Percentiles rank a stretch among this genome's conserved stretches.
phyloP scores from a whole-genome alignment of 73 alveolate genomes.

The Blepharisma stoltei region DNA sequence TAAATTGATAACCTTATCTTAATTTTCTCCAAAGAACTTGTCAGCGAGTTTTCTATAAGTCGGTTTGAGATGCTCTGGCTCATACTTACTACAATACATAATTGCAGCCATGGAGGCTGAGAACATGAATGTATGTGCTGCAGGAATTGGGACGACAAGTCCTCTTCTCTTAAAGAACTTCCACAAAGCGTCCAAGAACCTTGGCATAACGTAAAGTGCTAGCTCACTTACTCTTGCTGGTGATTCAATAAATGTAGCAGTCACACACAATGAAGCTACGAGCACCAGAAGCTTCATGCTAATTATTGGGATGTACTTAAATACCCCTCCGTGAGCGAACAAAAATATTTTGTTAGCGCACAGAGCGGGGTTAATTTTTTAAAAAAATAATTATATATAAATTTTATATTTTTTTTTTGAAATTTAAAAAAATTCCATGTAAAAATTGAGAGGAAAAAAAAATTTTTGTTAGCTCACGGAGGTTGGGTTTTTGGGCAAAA shows the following conservation, averaged over 20 bases:
- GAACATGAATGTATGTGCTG: constrained; percentile 53
- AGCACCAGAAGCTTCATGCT: neutral
- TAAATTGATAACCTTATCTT: no score
- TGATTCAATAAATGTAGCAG: constrained; percentile 46
- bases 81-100: neutral
- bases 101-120: constrained; percentile 48
- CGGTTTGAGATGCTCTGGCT: neutral
- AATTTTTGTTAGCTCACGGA: no score
- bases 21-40: neutral
- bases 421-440: no score
- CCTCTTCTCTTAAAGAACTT: constrained; percentile 55
- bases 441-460: no score
- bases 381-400: no score
- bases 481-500: no score
- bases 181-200: constrained; percentile 62
- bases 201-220: constrained; percentile 59
- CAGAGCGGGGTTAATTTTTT: no score
- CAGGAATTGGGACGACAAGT: constrained; percentile 38
- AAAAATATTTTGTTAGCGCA: no score
- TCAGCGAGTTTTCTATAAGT: neutral
- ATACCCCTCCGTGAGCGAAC: no score
- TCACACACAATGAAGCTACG: neutral
- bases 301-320: neutral
- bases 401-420: no score
- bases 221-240: constrained; percentile 51